Evolutionary conservation across 768 basidiomycete species (phyloP), one percentile per base, ranked within the genome.

Genomic region (Pleurotus sapidus): DNA sequence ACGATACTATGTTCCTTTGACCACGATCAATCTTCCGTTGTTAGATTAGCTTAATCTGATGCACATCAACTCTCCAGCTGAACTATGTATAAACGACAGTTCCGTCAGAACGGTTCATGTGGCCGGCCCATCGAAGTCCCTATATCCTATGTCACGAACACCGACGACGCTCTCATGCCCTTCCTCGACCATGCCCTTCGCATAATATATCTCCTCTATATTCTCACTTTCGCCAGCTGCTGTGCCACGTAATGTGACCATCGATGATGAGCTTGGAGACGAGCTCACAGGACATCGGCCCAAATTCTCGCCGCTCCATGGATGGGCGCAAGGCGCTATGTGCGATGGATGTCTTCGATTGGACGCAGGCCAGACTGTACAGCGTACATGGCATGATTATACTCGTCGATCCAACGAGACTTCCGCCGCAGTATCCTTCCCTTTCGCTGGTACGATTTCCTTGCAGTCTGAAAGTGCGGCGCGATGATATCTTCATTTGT

Each of bases 231-330:
- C 20, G 42, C 46, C 7, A 18, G n/a, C 23, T 20, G 46, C 46
- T 48, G 23, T 7, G 15, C n/a, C 49, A 14, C n/a, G 6, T 17
- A 50, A 50, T 50, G n/a, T 50, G 5, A 50, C 49, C 17, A 50
- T 50, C 49, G 49, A 50, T 34, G 49, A 50, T 30, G 49, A 50
- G 20, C 15, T 34, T 34, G 49, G 49, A 50, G 49, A 42, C 25
- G 23, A 54, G 12, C 18, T 54, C 23, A 54, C 15, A 37, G 38
- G 20, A 9, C 14, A 11, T 42, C 15, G 11, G 25, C 51, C 51
- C 11, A 11, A 12, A 9, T 54, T 38, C 27, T 54, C 17, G 12
- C 51, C 51, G 5, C 17, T 39, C 17, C 18, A 6, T n/a, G 39
- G 38, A 17, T 54, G 51, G 51, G 39, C 34, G n/a, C 39, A 40